Conservation (phyloP, 208 protist species). For the Wallacemonas sp. region DNA sequence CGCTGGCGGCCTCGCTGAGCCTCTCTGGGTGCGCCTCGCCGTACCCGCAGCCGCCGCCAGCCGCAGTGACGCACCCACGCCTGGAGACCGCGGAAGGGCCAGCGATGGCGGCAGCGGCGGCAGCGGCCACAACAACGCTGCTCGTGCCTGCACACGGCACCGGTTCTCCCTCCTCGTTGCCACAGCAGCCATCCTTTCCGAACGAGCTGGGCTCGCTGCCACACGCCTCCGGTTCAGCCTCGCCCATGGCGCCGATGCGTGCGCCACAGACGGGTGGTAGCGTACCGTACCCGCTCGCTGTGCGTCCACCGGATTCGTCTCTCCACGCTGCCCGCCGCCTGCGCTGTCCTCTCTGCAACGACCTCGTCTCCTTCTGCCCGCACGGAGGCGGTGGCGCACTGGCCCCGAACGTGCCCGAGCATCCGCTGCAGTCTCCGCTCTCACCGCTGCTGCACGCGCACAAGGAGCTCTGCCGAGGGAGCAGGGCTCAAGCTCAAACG, state of each 20-base stretch:
- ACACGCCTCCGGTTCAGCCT: too few relatives aligned
- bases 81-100: not conserved
- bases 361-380: constrained; percentile 3
- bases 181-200: too few relatives aligned
- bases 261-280: too few relatives aligned
- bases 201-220: too few relatives aligned
- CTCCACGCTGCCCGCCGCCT: not conserved
- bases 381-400: not conserved
- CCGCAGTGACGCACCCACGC: not conserved
- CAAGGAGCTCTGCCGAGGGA: not conserved
- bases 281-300: too few relatives aligned
- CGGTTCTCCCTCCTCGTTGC: too few relatives aligned
- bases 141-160: too few relatives aligned
- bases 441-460: not conserved
- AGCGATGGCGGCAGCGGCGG: not conserved
- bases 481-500: not conserved
- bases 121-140: not conserved
- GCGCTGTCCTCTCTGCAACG: constrained; percentile 6
- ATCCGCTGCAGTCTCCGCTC: too few relatives aligned
- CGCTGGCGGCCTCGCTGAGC: not conserved
- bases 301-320: too few relatives aligned
- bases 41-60: not conserved
- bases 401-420: too few relatives aligned
- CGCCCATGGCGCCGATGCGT: too few relatives aligned
- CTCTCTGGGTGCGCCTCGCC: not conserved